Percentiles rank a stretch among this genome's conserved stretches.
phyloP scores from a whole-genome alignment of 2,329 filamentous ascomycete genomes.

The Xylariaceae sp. region DNA sequence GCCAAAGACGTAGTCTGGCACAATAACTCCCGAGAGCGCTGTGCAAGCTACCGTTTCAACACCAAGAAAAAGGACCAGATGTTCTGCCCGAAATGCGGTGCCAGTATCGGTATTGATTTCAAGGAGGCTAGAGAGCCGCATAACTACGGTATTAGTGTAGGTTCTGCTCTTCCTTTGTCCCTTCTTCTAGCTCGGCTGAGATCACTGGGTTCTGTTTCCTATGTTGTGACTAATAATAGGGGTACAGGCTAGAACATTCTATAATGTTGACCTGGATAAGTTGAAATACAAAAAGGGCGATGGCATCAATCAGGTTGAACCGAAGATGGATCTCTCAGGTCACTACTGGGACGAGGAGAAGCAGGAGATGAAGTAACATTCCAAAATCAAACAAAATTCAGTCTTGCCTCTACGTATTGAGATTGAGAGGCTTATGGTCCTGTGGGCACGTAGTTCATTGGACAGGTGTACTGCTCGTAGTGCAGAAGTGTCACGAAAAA shows the following conservation, averaged over 20 bases:
- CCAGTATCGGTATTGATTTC: conserved; percentile 46
- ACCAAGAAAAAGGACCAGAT: conserved; percentile 45
- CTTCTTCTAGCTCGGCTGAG: background rate
- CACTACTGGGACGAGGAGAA: conserved; percentile 30
- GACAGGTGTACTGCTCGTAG: no score
- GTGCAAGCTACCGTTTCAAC: conserved; percentile 42
- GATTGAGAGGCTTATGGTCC: no score
- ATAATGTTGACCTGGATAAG: conserved; percentile 38
- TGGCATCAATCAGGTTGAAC: conserved; percentile 32
- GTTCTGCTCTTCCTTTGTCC: conserved; percentile 14
- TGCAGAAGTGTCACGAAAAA: no score
- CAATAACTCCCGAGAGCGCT: conserved; percentile 34
- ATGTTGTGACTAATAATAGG: background rate
- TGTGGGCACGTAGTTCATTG: no score
- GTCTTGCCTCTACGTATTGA: no score
- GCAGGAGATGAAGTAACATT: conserved; percentile 23
- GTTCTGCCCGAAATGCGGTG: conserved; percentile 45
- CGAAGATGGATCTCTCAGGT: conserved; percentile 37
- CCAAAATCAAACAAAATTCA: no score
- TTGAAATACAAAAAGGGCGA: conserved; percentile 36
- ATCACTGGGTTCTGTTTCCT: background rate
- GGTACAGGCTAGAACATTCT: conserved; percentile 37
- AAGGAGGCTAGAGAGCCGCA: conserved; percentile 24
- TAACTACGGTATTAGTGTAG: conserved; percentile 42
- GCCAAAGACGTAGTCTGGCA: conserved; percentile 41